Conservation (phyloP, 2,329 filamentous ascomycete genomes). For the Biscogniauxia sp. region DNA sequence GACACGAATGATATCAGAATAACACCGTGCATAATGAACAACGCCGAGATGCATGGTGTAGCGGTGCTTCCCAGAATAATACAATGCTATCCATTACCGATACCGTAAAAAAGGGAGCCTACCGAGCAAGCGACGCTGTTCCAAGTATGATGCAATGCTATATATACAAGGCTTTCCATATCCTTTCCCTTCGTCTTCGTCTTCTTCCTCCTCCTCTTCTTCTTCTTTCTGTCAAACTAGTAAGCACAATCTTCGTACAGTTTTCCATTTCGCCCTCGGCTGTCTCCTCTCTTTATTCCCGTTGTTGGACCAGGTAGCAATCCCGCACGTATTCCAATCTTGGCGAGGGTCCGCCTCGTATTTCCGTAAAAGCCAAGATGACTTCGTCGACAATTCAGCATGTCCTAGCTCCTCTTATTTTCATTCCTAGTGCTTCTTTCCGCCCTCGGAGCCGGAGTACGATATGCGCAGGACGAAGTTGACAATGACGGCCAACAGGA, state of each 20-base stretch:
- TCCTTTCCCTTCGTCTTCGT: not conserved
- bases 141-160: slow-evolving; percentile 13
- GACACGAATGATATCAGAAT: not conserved
- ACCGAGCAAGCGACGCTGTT: not conserved
- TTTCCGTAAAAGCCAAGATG: not conserved
- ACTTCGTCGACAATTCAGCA: not conserved
- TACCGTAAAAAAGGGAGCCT: slow-evolving; percentile 7
- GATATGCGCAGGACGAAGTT: slow-evolving; percentile 86
- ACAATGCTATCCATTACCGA: slow-evolving; percentile 14
- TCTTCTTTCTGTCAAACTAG: not conserved
- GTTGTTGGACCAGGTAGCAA: not conserved
- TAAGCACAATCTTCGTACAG: slow-evolving; percentile 1
- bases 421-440: slow-evolving; percentile 30
- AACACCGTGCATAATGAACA: slow-evolving; percentile 3
- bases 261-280: not conserved
- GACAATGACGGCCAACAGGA: slow-evolving; percentile 86
- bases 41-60: not conserved
- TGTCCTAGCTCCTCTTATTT: not conserved
- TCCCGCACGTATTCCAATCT: not conserved
- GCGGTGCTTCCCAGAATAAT: slow-evolving; percentile 8
- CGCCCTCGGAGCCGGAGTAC: slow-evolving; percentile 39
- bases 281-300: not conserved
- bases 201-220: not conserved
- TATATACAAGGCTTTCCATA: slow-evolving; percentile 12
- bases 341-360: not conserved